Base-by-base conservation (phyloP, 2,329 filamentous ascomycete genomes). In the Penicillium concentricum region DNA sequence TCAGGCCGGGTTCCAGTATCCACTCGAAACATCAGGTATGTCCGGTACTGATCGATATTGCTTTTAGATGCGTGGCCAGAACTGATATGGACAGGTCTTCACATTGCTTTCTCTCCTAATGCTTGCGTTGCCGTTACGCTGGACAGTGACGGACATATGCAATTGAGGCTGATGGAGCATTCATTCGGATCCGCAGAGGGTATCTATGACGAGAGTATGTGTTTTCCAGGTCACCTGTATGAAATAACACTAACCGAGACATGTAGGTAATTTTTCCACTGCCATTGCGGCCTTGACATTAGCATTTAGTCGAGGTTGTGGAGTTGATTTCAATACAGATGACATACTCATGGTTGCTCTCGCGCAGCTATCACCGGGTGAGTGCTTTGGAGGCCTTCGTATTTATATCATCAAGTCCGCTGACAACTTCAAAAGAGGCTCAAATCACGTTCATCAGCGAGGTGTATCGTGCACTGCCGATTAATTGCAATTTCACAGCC, bases 401-500 rank as follows among this genome's bases (percentile, higher is more conserved):
- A 58, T 69, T 72, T 13, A 69, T 76, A 74, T 67, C 65, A 69
- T 38, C 24, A 20, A 35, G 16, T 7, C 16, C 22, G 42, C 61
- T 73, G 59, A 69, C 39, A 39, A 44, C 28, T 12, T 41, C 15
- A 53, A 53, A 66, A 87, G 84, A 82, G 49, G 85, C 89, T 61
- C 78, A 85, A 51, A 79, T 81, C 41, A 80, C 86, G 56, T 86
- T 87, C 79, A 77, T 90, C 51, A 81, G 79, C 39, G 87, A 90
- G 61, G 78, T 92, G 13, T 86, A 90, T 51, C 81, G 84, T 39
- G 84, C 89, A 56, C 78, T 92, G 50, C 88, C 87, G 60, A 81
- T 90, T 30, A 85, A 87, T 48, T 84, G 92, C 46, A 93, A 97
- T 74, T 95, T 92, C 69, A 89, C 91, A 0, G 84, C 90, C 47